Conservation (phyloP, 805 yeast species). For the Komagataella kurtzmanii region DNA sequence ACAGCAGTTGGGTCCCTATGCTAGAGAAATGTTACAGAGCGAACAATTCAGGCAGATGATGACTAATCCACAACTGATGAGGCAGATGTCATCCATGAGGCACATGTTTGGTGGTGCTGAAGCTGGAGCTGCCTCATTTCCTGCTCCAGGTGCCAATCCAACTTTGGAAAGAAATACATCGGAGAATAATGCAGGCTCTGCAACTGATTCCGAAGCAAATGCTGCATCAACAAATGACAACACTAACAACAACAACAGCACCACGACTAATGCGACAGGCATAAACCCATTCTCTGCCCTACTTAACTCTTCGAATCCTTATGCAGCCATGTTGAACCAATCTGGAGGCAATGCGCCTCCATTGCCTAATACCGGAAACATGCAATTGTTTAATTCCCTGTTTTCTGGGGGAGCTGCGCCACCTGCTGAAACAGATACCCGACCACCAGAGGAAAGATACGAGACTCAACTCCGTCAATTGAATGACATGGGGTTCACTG, state of each 20-base stretch:
- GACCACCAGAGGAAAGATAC: slow-evolving; percentile 75
- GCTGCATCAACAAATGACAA: background rate
- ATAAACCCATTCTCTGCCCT: slow-evolving; percentile 39
- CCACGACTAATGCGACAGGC: slow-evolving; percentile 1
- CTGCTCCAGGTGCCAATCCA: slow-evolving; percentile 33
- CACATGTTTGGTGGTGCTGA: slow-evolving; percentile 29
- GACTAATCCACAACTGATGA: slow-evolving; percentile 74
- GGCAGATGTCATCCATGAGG: slow-evolving; percentile 71
- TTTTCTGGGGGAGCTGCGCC: slow-evolving; percentile 51
- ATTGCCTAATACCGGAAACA: slow-evolving; percentile 33
- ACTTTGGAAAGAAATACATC: slow-evolving; percentile 9
- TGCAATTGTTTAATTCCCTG: slow-evolving; percentile 24
- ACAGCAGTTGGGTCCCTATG: slow-evolving; percentile 81
- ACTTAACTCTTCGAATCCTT: slow-evolving; percentile 28
- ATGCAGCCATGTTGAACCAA: slow-evolving; percentile 19
- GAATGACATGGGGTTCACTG: slow-evolving; percentile 80
- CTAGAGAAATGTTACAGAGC: slow-evolving; percentile 72
- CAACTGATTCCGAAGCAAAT: slow-evolving; percentile 10
- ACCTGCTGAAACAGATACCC: slow-evolving; percentile 46
- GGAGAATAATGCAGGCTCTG: slow-evolving; percentile 8
- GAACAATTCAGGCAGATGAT: slow-evolving; percentile 72
- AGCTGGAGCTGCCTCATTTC: slow-evolving; percentile 22
- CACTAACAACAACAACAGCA: slow-evolving; percentile 1
- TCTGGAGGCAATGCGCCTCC: slow-evolving; percentile 18
- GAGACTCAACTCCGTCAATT: slow-evolving; percentile 60